These are phyloP conservation scores for Avena sativa DNA, from an alignment of 176 grass and related monocot genomes.

Conservation along the genomic window DNA sequence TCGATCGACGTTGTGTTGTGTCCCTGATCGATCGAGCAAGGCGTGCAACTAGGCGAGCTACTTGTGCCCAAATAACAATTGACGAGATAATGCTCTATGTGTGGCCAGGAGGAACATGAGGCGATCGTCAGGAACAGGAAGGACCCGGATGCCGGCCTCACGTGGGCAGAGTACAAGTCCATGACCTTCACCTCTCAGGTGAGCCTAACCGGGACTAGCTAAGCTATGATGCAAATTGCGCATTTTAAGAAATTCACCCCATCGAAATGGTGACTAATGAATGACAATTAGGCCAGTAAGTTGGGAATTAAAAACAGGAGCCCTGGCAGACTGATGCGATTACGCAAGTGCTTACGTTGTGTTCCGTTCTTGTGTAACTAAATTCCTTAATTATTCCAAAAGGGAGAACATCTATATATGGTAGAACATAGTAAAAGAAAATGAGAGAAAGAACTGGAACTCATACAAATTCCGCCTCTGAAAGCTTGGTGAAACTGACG, in stretches of 20 bases:
- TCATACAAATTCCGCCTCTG: not conserved
- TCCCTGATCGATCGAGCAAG: not conserved
- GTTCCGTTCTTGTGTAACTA: slow-evolving; percentile 22
- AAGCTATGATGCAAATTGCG: slow-evolving; percentile 43
- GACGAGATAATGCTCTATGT: slow-evolving; percentile 40
- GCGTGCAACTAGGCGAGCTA: slow-evolving; percentile 9
- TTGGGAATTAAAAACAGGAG: not conserved
- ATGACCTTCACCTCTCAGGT: slow-evolving; percentile 90
- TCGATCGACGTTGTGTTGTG: not conserved
- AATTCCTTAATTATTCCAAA: not conserved
- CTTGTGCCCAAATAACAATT: slow-evolving; percentile 40
- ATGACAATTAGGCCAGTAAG: too few relatives aligned
- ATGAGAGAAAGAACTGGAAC: not conserved
- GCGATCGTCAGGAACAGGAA: slow-evolving; percentile 61
- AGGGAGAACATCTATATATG: slow-evolving; percentile 15
- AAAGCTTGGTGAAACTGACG: slow-evolving; percentile 21
- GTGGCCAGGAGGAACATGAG: slow-evolving; percentile 86
- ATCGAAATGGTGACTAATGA: too few relatives aligned
- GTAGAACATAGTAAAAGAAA: not conserved
- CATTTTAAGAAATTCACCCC: not conserved
- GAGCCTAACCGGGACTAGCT: slow-evolving; percentile 44
- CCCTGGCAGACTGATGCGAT: slow-evolving; percentile 1
- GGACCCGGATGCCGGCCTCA: slow-evolving; percentile 59
- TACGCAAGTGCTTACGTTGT: slow-evolving; percentile 31
- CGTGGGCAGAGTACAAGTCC: slow-evolving; percentile 87